phyloP scores from a whole-genome alignment of 2,329 filamentous ascomycete species.

The Xylaria sp. region DNA sequence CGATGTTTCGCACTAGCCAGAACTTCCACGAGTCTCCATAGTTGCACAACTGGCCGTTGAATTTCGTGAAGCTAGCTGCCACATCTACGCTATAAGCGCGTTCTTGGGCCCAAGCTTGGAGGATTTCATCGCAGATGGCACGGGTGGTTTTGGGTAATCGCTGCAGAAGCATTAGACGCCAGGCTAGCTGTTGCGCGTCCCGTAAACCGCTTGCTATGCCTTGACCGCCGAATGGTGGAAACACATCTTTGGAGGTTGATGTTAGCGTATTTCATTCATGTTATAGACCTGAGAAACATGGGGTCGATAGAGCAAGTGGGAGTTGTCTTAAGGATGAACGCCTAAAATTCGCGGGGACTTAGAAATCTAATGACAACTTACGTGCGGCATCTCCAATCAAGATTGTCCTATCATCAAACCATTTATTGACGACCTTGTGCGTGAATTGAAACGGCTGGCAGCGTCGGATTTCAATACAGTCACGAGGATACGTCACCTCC shows the following conservation, averaged over 20 bases:
- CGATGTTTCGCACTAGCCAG: conserved; percentile 39
- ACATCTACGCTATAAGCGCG: conserved; percentile 39
- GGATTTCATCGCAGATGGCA: conserved; percentile 29
- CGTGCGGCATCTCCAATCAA: conserved; percentile 63
- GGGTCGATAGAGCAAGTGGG: too few relatives aligned
- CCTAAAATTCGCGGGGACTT: not conserved
- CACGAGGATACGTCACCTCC: conserved; percentile 54
- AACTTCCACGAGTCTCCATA: conserved; percentile 38
- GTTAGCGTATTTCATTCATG: not conserved
- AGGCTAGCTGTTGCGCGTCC: conserved; percentile 51
- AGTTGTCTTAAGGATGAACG: not conserved
- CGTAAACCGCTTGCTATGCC: conserved; percentile 53
- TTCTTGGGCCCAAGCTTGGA: conserved; percentile 42
- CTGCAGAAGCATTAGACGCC: conserved; percentile 49
- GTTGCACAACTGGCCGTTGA: conserved; percentile 44
- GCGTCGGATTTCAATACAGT: conserved; percentile 60
- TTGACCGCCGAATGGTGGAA: conserved; percentile 59
- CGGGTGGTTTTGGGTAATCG: conserved; percentile 26
- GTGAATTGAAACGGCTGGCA: conserved; percentile 60
- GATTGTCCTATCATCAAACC: conserved; percentile 56
- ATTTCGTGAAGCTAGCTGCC: conserved; percentile 39
- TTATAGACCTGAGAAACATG: not conserved
- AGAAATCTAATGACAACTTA: conserved; percentile 8
- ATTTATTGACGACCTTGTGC: conserved; percentile 59
- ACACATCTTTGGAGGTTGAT: conserved; percentile 50